Conservation (phyloP, 1,284 basidiomycete species). For the Moniliella sp. region DNA sequence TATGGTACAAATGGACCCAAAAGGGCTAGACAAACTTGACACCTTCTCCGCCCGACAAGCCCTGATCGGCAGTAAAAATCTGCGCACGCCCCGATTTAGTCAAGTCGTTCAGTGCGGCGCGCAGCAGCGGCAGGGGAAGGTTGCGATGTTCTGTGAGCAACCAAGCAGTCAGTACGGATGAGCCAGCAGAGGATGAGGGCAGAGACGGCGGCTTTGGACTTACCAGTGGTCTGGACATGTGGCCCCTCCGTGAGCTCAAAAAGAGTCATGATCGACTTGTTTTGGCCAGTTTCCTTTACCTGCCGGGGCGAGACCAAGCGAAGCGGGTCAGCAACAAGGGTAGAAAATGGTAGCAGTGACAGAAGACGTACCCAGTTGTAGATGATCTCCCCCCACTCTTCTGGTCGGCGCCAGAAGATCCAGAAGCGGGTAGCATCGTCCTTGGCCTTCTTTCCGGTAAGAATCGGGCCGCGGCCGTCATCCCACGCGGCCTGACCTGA, state of each 20-base stretch:
- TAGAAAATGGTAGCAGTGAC: not conserved
- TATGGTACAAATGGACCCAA: too few species aligned
- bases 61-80: conserved; percentile 1
- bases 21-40: conserved; percentile 7
- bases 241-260: conserved; percentile 41
- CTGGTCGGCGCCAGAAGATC: conserved; percentile 40
- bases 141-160: not conserved
- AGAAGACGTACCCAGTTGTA: conserved; percentile 37
- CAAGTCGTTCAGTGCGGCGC: conserved; percentile 1
- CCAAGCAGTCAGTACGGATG: not conserved
- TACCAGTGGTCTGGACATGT: conserved; percentile 34
- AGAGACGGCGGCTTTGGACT: conserved; percentile 2
- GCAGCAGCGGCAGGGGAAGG: conserved; percentile 2
- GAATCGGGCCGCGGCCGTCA: not conserved
- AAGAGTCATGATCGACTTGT: conserved; percentile 40
- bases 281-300: conserved; percentile 39
- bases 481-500: not conserved
- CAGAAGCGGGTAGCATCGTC: conserved; percentile 18
- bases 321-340: not conserved
- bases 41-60: conserved; percentile 1
- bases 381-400: conserved; percentile 39
- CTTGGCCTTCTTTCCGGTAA: not conserved
- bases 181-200: not conserved
- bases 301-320: conserved; percentile 6
- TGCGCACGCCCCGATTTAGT: conserved; percentile 3